phyloP scores from a whole-genome alignment of 176 grass and related monocot genomes.

The Bonia amplexicaulis region DNA sequence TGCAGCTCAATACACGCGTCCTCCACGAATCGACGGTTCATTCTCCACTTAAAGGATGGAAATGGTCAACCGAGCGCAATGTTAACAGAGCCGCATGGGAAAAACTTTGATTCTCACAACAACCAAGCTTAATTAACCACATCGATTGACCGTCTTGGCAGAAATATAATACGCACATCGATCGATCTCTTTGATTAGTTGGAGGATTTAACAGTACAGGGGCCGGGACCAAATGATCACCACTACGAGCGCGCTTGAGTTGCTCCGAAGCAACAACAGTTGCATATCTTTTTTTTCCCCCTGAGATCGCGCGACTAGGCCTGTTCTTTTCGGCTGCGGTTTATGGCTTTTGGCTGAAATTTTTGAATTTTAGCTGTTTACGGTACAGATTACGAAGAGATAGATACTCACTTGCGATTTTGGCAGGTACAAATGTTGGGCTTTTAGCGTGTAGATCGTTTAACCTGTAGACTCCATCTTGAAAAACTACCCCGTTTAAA shows the following conservation, averaged over 20 bases:
- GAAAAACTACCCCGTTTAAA: too few species aligned
- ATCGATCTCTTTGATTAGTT: background rate
- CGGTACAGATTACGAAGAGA: too few species aligned
- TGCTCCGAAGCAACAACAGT: conserved; percentile 12
- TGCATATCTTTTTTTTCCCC: background rate
- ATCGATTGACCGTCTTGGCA: too few species aligned
- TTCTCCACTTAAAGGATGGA: background rate
- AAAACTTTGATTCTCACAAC: too few species aligned
- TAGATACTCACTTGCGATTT: too few species aligned
- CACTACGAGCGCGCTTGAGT: background rate
- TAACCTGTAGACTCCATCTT: too few species aligned
- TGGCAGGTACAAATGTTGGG: too few species aligned
- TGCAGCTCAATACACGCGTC: too few species aligned
- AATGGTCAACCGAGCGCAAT: background rate
- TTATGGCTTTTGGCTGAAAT: too few species aligned
- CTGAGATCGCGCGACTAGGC: background rate
- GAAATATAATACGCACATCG: background rate
- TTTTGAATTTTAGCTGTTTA: too few species aligned
- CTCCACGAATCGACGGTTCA: background rate
- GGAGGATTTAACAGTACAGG: background rate
- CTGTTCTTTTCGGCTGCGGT: too few species aligned
- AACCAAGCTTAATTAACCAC: background rate
- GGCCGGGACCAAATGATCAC: background rate
- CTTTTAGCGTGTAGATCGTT: too few species aligned
- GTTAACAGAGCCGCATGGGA: background rate